Base-by-base conservation (phyloP, 257 asterid species). In the Nicotiana tabacum region DNA sequence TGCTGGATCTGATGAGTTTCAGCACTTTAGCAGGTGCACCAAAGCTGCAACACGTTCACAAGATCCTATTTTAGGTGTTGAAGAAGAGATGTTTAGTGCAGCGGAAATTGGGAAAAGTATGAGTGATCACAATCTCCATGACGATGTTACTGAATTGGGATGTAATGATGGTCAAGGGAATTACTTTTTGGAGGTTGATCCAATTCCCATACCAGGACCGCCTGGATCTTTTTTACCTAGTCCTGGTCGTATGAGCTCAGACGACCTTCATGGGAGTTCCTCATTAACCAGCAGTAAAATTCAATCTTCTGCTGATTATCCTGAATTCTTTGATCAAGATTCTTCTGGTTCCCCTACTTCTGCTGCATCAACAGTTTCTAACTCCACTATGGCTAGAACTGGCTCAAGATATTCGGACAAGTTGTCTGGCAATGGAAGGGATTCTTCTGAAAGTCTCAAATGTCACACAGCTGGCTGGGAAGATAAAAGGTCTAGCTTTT, bases 181-280 rank as follows among this genome's bases (percentile, higher is more conserved):
- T 86, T 95, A 90, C 88, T 92, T 80, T 83, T 84, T 81, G 61
- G 94, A 90, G 87, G 98, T 95, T 43, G 99, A 94, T 82, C 91
- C 95, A 43, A 92, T 92, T 82, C 93, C 93, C 39, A 96, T 96
- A 82, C 99, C 99, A 0, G 99, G 98, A 56, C 99, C 99, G 4
- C 98, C 97, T 0, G 99, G 99, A 77, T 96, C 97, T 1, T 96
- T 92, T 87, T 87, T 95, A 83, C 99, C 98, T 0, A 95, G 99
- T 82, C 99, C 98, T 0, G 93, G 95, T 24, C 96, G 90, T 43
- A 91, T 88, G 93, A 86, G 87, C 83, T 91, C 98, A 0, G 98
- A 92, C 88, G 98, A 91, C 80, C 88, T 91, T 86, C 94, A 89
- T 51, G 98, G 97, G 69, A 90, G 88, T 86, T 94, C 99, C 32